Conservation (phyloP, 2,329 filamentous ascomycete genomes). For the Nothomitra cinnamomea region DNA sequence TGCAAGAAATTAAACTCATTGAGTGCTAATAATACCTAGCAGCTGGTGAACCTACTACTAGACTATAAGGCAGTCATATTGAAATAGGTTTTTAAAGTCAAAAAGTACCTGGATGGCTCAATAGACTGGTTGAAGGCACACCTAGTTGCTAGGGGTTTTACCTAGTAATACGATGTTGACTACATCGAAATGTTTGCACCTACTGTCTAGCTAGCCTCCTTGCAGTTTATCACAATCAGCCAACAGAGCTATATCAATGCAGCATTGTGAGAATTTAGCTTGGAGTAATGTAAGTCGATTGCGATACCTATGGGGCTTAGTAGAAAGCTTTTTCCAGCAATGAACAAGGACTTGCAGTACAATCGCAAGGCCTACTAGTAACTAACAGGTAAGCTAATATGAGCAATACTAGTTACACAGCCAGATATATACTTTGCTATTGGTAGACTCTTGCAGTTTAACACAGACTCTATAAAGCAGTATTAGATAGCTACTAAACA, state of each 20-base stretch:
- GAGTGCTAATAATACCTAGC: neutral
- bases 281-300: too few relatives aligned
- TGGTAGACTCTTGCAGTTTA: neutral
- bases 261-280: too few relatives aligned
- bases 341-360: too few relatives aligned
- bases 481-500: neutral
- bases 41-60: neutral
- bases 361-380: too few relatives aligned
- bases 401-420: neutral
- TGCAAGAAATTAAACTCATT: neutral
- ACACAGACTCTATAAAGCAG: neutral
- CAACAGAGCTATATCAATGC: too few relatives aligned
- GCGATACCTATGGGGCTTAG: too few relatives aligned
- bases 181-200: slow-evolving; percentile 7
- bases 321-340: too few relatives aligned
- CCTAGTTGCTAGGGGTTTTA: slow-evolving; percentile 7
- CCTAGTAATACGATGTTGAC: slow-evolving; percentile 6
- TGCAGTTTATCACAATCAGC: neutral
- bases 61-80: neutral
- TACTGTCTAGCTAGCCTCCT: slow-evolving; percentile 2
- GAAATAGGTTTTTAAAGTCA: too few relatives aligned
- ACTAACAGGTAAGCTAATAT: too few relatives aligned
- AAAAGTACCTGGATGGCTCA: slow-evolving; percentile 8
- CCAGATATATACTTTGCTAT: neutral
- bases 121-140: slow-evolving; percentile 7